Percentiles rank a stretch among this genome's conserved stretches.
Conservation (phyloP, 2,329 filamentous ascomycete genomes). For the Cercospora berteroae region DNA sequence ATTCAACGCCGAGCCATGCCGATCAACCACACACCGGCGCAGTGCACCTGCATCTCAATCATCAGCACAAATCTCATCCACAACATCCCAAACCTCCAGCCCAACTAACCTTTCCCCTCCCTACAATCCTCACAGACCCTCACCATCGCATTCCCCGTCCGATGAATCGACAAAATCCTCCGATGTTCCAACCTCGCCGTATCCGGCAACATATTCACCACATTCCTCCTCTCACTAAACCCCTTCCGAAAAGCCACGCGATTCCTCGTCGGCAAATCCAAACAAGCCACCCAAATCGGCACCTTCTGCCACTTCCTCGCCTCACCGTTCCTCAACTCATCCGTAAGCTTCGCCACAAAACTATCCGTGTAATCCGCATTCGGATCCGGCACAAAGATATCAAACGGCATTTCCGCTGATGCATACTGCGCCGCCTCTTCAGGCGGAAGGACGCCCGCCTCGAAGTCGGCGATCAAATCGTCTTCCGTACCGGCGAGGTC, state of each 20-base stretch:
- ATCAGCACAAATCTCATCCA: background rate
- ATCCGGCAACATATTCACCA: background rate
- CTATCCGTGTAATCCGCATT: background rate
- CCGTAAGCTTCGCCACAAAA: background rate
- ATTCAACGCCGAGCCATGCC: background rate
- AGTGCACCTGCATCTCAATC: background rate
- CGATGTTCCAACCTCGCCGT: background rate
- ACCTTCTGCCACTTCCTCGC: background rate
- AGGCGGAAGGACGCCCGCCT: background rate
- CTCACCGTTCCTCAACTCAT: background rate
- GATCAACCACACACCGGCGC: slow-evolving; percentile 1
- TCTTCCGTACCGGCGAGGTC: background rate
- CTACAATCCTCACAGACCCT: background rate
- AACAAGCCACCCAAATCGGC: background rate
- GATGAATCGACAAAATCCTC: background rate
- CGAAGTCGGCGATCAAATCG: background rate
- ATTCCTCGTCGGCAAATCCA: background rate
- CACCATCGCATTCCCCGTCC: background rate
- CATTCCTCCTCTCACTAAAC: background rate
- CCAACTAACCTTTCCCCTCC: background rate
- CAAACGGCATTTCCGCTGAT: background rate
- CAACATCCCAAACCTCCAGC: background rate
- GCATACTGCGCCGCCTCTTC: background rate
- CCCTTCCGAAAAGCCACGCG: background rate
- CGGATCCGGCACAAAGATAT: background rate